Conservation (phyloP, 352 stramenopile genomes). For the Globisporangium solare region DNA sequence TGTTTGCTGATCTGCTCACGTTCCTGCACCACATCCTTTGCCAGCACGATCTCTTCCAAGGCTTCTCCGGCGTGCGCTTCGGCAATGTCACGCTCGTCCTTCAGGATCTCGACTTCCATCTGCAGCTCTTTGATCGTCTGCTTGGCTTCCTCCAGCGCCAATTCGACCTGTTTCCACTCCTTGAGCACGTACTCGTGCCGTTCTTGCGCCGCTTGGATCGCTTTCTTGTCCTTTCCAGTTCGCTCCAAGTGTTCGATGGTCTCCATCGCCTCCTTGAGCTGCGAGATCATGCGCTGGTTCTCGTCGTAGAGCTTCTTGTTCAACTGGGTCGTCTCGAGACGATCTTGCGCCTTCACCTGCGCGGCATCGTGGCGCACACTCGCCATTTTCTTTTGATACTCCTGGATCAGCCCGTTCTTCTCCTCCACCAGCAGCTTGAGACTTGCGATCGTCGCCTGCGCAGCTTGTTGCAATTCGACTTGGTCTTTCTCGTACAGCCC, state of each 20-base stretch:
- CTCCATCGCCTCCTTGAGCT: conserved; percentile 64
- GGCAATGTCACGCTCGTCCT: conserved; percentile 61
- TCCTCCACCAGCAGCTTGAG: conserved; percentile 76
- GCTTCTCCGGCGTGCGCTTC: conserved; percentile 77
- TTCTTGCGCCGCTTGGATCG: conserved; percentile 55
- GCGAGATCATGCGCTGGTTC: conserved; percentile 67
- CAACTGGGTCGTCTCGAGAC: conserved; percentile 42
- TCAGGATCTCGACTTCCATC: conserved; percentile 38
- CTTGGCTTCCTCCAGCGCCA: conserved; percentile 39
- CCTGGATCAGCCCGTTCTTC: conserved; percentile 63
- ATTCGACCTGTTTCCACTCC: conserved; percentile 71
- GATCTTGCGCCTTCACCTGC: conserved; percentile 46
- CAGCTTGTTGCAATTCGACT: conserved; percentile 60
- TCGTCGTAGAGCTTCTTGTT: conserved; percentile 77
- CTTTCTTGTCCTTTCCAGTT: conserved; percentile 49
- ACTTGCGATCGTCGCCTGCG: conserved; percentile 73
- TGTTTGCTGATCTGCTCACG: conserved; percentile 34
- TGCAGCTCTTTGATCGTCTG: conserved; percentile 61
- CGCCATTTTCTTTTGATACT: conserved; percentile 57
- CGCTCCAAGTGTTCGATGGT: conserved; percentile 64
- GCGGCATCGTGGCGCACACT: conserved; percentile 40
- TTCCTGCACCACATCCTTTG: conserved; percentile 35
- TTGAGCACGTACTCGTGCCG: conserved; percentile 59
- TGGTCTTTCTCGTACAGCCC: conserved; percentile 80
- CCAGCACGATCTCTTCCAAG: conserved; percentile 74